A percentile compares a stretch with the other conserved stretches of the same genome.
These are phyloP conservation scores for Tolypocladium capitatum DNA, from an alignment of 2,329 filamentous ascomycete species.

Conservation along the genomic window DNA sequence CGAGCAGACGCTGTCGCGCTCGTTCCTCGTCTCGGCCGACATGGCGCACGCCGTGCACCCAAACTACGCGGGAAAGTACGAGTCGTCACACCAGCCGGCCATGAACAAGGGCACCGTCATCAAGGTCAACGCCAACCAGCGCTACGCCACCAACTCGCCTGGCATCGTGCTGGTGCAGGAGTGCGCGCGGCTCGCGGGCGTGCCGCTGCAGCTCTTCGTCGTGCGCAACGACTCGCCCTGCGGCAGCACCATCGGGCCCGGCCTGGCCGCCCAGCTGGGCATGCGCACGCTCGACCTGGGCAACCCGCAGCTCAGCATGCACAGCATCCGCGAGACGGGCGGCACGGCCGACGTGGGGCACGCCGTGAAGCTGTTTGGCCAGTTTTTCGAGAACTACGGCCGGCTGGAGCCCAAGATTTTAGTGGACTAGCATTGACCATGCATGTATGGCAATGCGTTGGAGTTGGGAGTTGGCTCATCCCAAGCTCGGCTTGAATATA, in stretches of 20 bases:
- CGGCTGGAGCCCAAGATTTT: conserved; percentile 70
- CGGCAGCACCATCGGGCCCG: conserved; percentile 95
- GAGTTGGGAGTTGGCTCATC: too few relatives aligned
- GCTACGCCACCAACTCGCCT: conserved; percentile 92
- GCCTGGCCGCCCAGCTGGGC: conserved; percentile 77
- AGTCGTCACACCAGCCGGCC: conserved; percentile 76
- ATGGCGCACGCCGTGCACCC: conserved; percentile 97
- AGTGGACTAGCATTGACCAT: conserved; percentile 47
- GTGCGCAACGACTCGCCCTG: conserved; percentile 91
- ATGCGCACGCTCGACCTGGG: conserved; percentile 83
- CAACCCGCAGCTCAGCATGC: conserved; percentile 92
- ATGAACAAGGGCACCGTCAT: conserved; percentile 96
- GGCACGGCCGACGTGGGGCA: conserved; percentile 79
- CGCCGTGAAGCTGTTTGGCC: conserved; percentile 72
- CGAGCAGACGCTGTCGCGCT: conserved; percentile 82
- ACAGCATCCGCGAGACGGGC: conserved; percentile 87
- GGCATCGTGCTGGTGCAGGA: conserved; percentile 90
- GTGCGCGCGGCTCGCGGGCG: conserved; percentile 57
- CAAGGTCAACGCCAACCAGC: conserved; percentile 95
- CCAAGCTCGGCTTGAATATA: background rate
- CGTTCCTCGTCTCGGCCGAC: conserved; percentile 89
- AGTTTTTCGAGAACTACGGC: conserved; percentile 79
- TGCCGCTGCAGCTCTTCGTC: conserved; percentile 90
- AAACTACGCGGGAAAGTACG: conserved; percentile 88
- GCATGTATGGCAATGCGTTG: background rate